These are phyloP conservation scores for Penicillium crustosum DNA, from an alignment of 2,329 filamentous ascomycete genomes.

Conservation along the genomic window DNA sequence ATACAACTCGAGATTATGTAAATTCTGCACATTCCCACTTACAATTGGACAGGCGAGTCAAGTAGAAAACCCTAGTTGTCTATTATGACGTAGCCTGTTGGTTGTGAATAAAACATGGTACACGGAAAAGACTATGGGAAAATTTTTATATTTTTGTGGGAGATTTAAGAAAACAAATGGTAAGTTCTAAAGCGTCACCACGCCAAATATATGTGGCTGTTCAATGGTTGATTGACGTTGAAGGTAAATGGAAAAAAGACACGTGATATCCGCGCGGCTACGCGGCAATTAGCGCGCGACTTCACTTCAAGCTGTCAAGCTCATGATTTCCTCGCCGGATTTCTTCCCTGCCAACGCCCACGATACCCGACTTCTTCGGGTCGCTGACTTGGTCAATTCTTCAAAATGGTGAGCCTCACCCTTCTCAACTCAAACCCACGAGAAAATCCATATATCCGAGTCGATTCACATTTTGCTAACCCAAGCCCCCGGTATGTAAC, in stretches of 20 bases:
- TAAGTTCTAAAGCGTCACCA: background rate
- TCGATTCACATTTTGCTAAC: conserved; percentile 22
- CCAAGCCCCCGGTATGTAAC: conserved; percentile 18
- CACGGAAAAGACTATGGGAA: background rate
- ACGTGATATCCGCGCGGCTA: conserved; percentile 28
- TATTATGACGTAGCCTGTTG: background rate
- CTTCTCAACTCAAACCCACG: background rate
- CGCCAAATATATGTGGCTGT: conserved; percentile 10
- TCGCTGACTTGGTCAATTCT: conserved; percentile 18
- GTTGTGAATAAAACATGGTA: background rate
- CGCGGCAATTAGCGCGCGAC: conserved; percentile 29
- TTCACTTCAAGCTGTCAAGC: conserved; percentile 28
- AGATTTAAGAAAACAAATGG: background rate
- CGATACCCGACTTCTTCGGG: conserved; percentile 12
- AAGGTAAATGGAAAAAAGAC: background rate
- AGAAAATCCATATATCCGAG: background rate
- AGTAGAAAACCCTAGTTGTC: background rate
- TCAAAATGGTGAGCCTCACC: conserved; percentile 32
- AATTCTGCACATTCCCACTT: background rate
- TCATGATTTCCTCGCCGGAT: conserved; percentile 24
- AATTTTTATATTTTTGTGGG: no score
- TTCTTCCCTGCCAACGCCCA: conserved; percentile 20
- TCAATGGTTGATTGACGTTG: background rate
- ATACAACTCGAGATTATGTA: background rate
- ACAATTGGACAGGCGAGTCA: background rate